phyloP scores from a whole-genome alignment of 257 asterid genomes.

The Solanum etuberosum region DNA sequence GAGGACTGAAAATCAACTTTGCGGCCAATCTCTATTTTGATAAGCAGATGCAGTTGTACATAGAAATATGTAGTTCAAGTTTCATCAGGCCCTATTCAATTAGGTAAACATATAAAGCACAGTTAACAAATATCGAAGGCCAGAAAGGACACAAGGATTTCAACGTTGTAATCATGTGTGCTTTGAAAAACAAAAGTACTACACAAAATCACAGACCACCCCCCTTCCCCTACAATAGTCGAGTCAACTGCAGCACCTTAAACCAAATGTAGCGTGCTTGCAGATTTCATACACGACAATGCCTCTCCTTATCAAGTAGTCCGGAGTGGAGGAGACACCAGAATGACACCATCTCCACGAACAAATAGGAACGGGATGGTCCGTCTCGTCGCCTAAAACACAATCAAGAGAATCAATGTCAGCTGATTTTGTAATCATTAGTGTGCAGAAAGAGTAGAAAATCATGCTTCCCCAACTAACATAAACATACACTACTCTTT shows the following conservation, averaged over 20 bases:
- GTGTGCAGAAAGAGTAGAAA: background rate
- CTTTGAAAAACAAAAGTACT: background rate
- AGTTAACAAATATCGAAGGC: background rate
- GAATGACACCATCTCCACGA: conserved; percentile 93
- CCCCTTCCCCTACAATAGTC: background rate
- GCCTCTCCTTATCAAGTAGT: conserved; percentile 42
- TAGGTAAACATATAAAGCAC: background rate
- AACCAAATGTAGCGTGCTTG: background rate
- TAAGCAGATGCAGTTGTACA: too few species aligned
- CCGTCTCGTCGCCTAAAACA: conserved; percentile 63
- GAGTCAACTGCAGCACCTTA: background rate
- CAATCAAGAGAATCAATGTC: background rate
- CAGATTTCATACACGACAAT: background rate
- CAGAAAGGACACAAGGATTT: background rate
- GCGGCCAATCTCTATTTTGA: too few species aligned
- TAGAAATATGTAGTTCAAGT: background rate
- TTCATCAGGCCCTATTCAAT: background rate
- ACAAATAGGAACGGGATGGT: conserved; percentile 77
- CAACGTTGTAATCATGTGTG: background rate
- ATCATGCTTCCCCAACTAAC: background rate
- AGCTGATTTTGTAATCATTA: background rate
- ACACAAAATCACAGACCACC: background rate
- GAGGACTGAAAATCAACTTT: too few species aligned
- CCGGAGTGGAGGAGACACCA: conserved; percentile 91
- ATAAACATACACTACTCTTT: background rate